Conservation (phyloP, 2,329 filamentous ascomycete species). For the Alternaria metachromatica region DNA sequence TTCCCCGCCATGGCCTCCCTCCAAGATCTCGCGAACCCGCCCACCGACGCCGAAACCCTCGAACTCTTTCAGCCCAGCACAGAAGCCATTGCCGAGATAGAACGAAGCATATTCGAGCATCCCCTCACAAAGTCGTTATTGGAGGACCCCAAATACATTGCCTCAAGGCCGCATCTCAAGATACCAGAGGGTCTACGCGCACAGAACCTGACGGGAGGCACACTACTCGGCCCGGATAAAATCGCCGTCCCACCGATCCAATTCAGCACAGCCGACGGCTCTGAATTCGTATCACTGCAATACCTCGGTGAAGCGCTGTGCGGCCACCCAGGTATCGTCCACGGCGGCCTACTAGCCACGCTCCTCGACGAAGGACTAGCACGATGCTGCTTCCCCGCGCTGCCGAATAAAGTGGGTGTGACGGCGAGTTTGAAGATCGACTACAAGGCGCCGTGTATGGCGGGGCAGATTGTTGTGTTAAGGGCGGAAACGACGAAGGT, state of each 20-base stretch:
- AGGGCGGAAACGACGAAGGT: constrained; percentile 81
- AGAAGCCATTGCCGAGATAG: constrained; percentile 63
- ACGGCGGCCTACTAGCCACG: constrained; percentile 90
- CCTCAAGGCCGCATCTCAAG: constrained; percentile 86
- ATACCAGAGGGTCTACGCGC: constrained; percentile 73
- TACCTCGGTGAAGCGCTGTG: constrained; percentile 83
- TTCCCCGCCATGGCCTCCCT: constrained; percentile 60
- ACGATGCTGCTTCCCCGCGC: constrained; percentile 83
- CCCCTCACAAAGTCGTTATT: constrained; percentile 76
- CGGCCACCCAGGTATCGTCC: constrained; percentile 88
- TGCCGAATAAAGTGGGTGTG: constrained; percentile 84
- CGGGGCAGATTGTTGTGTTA: constrained; percentile 77
- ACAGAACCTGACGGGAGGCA: constrained; percentile 83
- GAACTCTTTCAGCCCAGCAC: constrained; percentile 66
- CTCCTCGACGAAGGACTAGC: constrained; percentile 90
- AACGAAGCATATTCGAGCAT: constrained; percentile 76
- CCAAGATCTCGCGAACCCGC: constrained; percentile 59
- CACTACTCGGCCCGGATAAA: constrained; percentile 74
- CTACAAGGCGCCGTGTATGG: constrained; percentile 81
- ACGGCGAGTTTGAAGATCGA: constrained; percentile 85
- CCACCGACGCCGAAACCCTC: constrained; percentile 76
- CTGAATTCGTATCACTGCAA: constrained; percentile 66
- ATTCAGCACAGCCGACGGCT: constrained; percentile 68
- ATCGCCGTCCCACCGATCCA: constrained; percentile 82
- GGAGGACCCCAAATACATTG: constrained; percentile 68